Percentiles rank a stretch among this genome's conserved stretches.
phyloP scores from a whole-genome alignment of 192 early-diverging fungal species.

The Coemansia biformis region DNA sequence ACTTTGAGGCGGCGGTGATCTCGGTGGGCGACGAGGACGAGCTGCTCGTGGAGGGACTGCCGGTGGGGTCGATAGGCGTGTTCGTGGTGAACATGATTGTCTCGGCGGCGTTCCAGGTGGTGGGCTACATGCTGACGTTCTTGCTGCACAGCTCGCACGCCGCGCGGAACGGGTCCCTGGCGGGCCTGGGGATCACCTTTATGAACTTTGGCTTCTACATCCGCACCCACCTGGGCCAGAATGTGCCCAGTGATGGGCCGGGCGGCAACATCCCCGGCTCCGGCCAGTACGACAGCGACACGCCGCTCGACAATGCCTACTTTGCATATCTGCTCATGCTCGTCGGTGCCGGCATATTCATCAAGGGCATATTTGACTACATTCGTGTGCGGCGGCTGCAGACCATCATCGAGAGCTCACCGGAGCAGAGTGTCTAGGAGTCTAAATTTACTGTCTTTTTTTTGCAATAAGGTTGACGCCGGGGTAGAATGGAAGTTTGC shows the following conservation, averaged over 20 bases:
- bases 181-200: constrained; percentile 77
- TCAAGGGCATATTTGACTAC: constrained; percentile 69
- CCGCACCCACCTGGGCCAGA: constrained; percentile 52
- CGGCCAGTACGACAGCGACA: constrained; percentile 25
- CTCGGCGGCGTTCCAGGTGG: constrained; percentile 73
- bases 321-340: constrained; percentile 71
- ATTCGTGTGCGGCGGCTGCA: constrained; percentile 66
- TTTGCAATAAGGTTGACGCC: too few relatives aligned
- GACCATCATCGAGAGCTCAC: constrained; percentile 58
- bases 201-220: constrained; percentile 73
- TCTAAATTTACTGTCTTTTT: too few relatives aligned
- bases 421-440: constrained; percentile 48
- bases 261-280: constrained; percentile 13
- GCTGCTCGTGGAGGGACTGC: constrained; percentile 84
- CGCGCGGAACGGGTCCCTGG: constrained; percentile 72
- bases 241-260: constrained; percentile 4
- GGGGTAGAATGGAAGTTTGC: too few relatives aligned
- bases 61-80: constrained; percentile 72
- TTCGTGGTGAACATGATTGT: constrained; percentile 79
- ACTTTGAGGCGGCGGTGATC: constrained; percentile 74
- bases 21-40: constrained; percentile 75
- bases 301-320: constrained; percentile 57
- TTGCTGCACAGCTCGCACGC: constrained; percentile 87
- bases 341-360: constrained; percentile 66
- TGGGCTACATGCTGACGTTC: constrained; percentile 88